phyloP scores from a whole-genome alignment of 2,329 filamentous ascomycete genomes.

The Cryphonectria japonica region DNA sequence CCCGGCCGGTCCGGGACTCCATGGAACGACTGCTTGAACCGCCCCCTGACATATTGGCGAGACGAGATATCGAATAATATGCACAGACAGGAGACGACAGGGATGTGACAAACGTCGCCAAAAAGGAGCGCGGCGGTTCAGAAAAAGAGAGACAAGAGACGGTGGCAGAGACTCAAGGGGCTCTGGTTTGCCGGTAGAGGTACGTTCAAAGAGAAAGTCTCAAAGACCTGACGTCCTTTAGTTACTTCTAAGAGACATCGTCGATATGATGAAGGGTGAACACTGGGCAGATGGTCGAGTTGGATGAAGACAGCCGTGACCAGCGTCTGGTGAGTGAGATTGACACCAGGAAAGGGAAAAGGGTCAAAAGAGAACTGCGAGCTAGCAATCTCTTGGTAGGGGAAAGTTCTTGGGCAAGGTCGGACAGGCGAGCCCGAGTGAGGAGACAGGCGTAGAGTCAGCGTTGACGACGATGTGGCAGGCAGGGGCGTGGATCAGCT shows the following conservation, averaged over 20 bases:
- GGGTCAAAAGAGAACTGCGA: background rate
- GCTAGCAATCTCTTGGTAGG: background rate
- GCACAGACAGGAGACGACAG: constrained; percentile 17
- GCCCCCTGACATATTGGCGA: constrained; percentile 27
- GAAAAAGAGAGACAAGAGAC: constrained; percentile 11
- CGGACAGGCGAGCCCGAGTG: constrained; percentile 7
- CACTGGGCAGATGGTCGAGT: constrained; percentile 18
- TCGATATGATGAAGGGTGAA: constrained; percentile 22
- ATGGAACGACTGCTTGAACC: constrained; percentile 54
- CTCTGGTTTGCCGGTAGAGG: constrained; percentile 11
- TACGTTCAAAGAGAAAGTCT: constrained; percentile 22
- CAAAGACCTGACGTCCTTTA: constrained; percentile 30
- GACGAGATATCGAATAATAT: constrained; percentile 36
- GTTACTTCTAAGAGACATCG: constrained; percentile 30
- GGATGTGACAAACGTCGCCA: background rate
- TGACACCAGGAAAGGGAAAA: background rate
- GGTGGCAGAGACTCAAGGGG: constrained; percentile 8
- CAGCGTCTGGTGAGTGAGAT: background rate
- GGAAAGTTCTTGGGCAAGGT: background rate
- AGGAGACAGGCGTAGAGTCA: constrained; percentile 1
- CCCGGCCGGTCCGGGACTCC: constrained; percentile 76
- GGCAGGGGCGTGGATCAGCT: constrained; percentile 7
- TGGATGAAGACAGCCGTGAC: constrained; percentile 10
- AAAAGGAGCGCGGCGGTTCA: constrained; percentile 8
- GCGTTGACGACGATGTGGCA: constrained; percentile 9